Percentiles rank a stretch among this genome's conserved stretches.
Conservation (phyloP, 2,329 filamentous ascomycete species). For the Amphichorda felina region DNA sequence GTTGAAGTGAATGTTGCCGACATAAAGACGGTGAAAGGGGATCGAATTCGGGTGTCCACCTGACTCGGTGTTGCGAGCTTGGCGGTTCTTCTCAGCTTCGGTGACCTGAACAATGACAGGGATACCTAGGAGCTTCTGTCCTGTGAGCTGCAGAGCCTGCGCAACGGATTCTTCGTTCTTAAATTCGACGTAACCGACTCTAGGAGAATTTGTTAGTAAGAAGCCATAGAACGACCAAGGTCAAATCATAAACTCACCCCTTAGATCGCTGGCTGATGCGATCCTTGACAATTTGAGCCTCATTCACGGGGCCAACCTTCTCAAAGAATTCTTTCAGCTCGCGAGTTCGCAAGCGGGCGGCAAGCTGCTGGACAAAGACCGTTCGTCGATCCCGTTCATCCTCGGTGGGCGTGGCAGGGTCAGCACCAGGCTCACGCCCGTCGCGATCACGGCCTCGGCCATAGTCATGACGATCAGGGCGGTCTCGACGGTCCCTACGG, state of each 20-base stretch:
- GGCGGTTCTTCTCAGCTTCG: slow-evolving; percentile 98
- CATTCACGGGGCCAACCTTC: slow-evolving; percentile 86
- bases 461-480: slow-evolving; percentile 28
- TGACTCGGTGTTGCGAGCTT: slow-evolving; percentile 72
- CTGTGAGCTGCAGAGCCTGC: slow-evolving; percentile 92
- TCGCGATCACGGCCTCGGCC: slow-evolving; percentile 35
- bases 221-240: neutral
- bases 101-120: slow-evolving; percentile 97
- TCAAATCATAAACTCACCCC: slow-evolving; percentile 51
- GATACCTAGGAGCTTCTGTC: slow-evolving; percentile 96
- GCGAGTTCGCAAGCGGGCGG: slow-evolving; percentile 81
- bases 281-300: slow-evolving; percentile 98
- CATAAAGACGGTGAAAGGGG: slow-evolving; percentile 95
- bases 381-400: slow-evolving; percentile 95
- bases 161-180: slow-evolving; percentile 89
- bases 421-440: slow-evolving; percentile 20
- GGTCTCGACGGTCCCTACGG: slow-evolving; percentile 36
- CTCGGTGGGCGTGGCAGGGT: slow-evolving; percentile 71
- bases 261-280: slow-evolving; percentile 94
- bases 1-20: slow-evolving; percentile 99
- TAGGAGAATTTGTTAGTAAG: slow-evolving; percentile 34
- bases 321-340: slow-evolving; percentile 94
- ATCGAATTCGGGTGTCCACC: slow-evolving; percentile 66
- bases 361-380: slow-evolving; percentile 96
- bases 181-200: slow-evolving; percentile 99